These are phyloP conservation scores for Punica granatum DNA, from an alignment of 345 rosid genomes.

Conservation along the genomic window DNA sequence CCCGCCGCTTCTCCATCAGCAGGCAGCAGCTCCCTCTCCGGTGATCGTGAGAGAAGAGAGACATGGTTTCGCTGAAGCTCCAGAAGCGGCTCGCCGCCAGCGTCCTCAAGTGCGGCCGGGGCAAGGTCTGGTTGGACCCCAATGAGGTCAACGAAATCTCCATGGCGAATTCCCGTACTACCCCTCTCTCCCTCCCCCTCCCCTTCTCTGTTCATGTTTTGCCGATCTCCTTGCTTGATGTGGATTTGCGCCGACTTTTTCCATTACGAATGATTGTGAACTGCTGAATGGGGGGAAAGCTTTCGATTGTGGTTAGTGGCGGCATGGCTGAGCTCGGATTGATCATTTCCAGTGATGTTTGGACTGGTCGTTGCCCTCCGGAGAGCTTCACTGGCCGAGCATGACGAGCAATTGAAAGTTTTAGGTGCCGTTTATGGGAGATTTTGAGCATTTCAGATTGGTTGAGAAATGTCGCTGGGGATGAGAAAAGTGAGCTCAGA, in stretches of 20 bases:
- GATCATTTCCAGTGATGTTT: not conserved
- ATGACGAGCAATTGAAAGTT: not conserved
- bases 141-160: constrained; percentile 76
- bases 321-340: not conserved
- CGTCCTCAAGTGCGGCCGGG: constrained; percentile 71
- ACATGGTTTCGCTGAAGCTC: constrained; percentile 79
- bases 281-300: not conserved
- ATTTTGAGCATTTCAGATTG: not conserved
- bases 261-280: not conserved
- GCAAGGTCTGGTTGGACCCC: constrained; percentile 86
- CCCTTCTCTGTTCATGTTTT: not conserved
- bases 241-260: not conserved
- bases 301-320: not conserved
- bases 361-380: not conserved
- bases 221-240: not conserved
- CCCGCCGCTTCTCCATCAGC: not conserved
- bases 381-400: not conserved
- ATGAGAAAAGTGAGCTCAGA: too few species aligned
- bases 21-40: too few species aligned
- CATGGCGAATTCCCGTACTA: constrained; percentile 87
- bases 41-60: constrained; percentile 4
- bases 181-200: not conserved
- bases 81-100: constrained; percentile 78
- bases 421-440: not conserved
- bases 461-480: not conserved